These are phyloP conservation scores for Tremella yokohamensis DNA, from an alignment of 768 basidiomycete genomes.

Conservation along the genomic window DNA sequence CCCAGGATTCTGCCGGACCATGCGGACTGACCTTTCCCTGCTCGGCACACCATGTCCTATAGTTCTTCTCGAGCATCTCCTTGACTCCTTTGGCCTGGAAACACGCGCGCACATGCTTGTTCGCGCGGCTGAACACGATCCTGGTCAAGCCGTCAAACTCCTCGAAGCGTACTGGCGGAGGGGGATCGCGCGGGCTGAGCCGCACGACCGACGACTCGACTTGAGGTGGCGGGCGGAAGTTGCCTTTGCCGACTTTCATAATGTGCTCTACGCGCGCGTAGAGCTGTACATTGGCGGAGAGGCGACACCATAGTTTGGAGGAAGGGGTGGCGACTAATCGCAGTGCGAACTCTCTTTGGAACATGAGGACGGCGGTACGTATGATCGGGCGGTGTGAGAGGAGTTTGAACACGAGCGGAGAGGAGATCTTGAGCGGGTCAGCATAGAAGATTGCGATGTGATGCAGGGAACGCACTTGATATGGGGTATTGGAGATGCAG, in stretches of 20 bases:
- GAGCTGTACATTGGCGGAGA: constrained; percentile 94
- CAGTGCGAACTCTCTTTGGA: constrained; percentile 96
- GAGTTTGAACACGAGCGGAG: constrained; percentile 91
- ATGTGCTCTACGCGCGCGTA: constrained; percentile 94
- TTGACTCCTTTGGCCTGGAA: constrained; percentile 88
- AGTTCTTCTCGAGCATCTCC: constrained; percentile 90
- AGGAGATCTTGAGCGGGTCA: constrained; percentile 64
- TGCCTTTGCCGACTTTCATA: constrained; percentile 94
- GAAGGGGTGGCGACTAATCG: constrained; percentile 82
- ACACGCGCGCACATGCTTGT: constrained; percentile 83
- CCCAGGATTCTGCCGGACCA: too few relatives aligned
- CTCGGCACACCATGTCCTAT: constrained; percentile 84
- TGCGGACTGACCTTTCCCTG: constrained; percentile 55
- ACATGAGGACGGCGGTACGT: constrained; percentile 96
- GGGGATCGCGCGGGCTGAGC: constrained; percentile 86
- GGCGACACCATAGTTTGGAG: constrained; percentile 81
- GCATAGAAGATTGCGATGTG: neutral
- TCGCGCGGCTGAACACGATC: constrained; percentile 82
- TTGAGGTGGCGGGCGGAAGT: constrained; percentile 91
- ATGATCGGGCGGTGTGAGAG: constrained; percentile 93
- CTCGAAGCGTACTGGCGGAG: constrained; percentile 90
- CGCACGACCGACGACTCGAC: constrained; percentile 92
- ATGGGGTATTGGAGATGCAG: constrained; percentile 98
- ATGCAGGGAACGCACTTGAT: constrained; percentile 60
- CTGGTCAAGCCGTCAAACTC: constrained; percentile 95